Conservation (phyloP, 352 stramenopile species). For the Phytophthora colocasiae region DNA sequence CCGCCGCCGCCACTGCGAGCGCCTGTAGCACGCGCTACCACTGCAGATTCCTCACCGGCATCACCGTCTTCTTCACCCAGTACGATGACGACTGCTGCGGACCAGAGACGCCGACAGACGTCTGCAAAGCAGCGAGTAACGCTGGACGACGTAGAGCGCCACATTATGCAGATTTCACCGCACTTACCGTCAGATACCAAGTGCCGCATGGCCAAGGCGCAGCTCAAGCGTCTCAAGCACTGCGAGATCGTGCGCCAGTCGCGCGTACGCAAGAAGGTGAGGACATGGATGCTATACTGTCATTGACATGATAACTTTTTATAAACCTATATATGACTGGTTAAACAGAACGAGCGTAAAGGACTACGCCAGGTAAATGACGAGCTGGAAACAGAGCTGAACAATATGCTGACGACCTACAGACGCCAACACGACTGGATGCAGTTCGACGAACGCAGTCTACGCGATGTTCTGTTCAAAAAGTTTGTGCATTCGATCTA, state of each 20-base stretch:
- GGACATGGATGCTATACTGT: conserved; percentile 11
- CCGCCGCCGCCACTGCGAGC: neutral
- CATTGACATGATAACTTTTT: neutral
- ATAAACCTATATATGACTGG: neutral
- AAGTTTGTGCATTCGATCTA: conserved; percentile 80
- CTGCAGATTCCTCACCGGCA: neutral
- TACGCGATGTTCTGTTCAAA: conserved; percentile 64
- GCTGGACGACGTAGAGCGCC: conserved; percentile 68
- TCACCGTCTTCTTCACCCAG: neutral
- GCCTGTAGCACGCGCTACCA: neutral
- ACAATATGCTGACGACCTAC: conserved; percentile 43
- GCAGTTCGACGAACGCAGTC: conserved; percentile 56
- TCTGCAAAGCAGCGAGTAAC: conserved; percentile 39
- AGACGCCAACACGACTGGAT: conserved; percentile 52
- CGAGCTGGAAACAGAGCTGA: conserved; percentile 63
- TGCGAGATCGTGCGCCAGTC: conserved; percentile 83
- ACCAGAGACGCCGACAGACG: conserved; percentile 27
- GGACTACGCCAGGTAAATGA: conserved; percentile 63
- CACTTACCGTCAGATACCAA: conserved; percentile 51
- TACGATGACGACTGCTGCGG: conserved; percentile 4
- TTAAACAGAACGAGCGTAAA: conserved; percentile 47
- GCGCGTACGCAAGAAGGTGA: conserved; percentile 75
- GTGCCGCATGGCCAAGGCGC: conserved; percentile 66
- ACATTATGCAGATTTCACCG: conserved; percentile 50
- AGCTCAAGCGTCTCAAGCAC: conserved; percentile 80